Evolutionary conservation across 2,329 filamentous ascomycete species (phyloP).

Genomic region (Sporothrix schenckii): DNA sequence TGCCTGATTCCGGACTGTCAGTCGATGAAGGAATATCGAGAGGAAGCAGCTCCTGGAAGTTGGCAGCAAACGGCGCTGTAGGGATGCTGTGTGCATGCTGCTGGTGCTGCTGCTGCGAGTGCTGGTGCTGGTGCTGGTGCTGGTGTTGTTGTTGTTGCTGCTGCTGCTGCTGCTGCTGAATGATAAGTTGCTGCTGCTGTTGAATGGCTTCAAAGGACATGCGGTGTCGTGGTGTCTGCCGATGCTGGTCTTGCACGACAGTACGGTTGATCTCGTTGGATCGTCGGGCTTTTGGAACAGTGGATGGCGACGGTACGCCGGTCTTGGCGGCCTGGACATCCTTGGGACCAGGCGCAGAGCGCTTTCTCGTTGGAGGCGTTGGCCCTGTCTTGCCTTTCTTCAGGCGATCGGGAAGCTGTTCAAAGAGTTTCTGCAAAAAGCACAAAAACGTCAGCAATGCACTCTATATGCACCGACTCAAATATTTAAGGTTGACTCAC

Average conservation of each 20-base stretch:
- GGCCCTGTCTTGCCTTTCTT: conserved; percentile 53
- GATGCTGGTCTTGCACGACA: conserved; percentile 32
- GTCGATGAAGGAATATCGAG: conserved; percentile 51
- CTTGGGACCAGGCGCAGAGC: conserved; percentile 55
- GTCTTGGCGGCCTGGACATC: conserved; percentile 40
- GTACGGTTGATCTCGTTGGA: conserved; percentile 39
- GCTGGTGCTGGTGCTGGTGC: conserved; percentile 30
- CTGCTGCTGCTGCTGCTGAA: conserved; percentile 23
- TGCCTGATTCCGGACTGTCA: conserved; percentile 45
- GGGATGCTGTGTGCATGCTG: conserved; percentile 33
- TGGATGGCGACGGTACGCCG: conserved; percentile 39
- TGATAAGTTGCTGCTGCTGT: conserved; percentile 35
- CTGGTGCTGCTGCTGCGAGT: not conserved
- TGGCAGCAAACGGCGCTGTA: conserved; percentile 45
- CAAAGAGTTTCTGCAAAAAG: conserved; percentile 69
- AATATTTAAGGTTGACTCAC: conserved; percentile 53
- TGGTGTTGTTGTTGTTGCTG: conserved; percentile 34
- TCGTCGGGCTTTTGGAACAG: conserved; percentile 37
- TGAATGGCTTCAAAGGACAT: conserved; percentile 39
- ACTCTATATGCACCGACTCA: not conserved
- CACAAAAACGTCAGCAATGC: not conserved
- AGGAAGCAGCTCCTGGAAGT: conserved; percentile 51
- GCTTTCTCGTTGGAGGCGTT: conserved; percentile 55
- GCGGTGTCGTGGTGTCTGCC: conserved; percentile 35
- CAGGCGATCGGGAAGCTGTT: conserved; percentile 75